A percentile compares a stretch with the other conserved stretches of the same genome.
Conservation (phyloP, 75 land plant genomes). For the Pinus tabuliformis region DNA sequence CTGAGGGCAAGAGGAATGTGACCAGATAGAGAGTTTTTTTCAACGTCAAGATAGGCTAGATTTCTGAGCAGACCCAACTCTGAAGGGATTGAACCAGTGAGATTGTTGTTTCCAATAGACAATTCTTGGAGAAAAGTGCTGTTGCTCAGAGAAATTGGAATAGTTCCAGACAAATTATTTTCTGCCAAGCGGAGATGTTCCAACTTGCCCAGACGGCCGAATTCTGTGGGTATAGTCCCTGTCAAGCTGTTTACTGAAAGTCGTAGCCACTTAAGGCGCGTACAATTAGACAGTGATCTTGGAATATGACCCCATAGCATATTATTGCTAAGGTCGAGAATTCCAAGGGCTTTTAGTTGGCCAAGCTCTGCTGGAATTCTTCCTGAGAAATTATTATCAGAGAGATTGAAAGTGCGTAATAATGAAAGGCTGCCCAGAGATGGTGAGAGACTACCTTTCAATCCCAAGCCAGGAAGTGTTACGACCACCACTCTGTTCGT, state of each 20-base stretch:
- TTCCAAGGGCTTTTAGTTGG: too few species aligned
- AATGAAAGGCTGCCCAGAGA: too few species aligned
- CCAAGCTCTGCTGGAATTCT: too few species aligned
- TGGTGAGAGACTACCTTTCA: too few species aligned
- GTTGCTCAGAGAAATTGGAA: not conserved
- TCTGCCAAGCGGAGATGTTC: not conserved
- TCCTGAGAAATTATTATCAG: too few species aligned
- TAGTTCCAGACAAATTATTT: not conserved
- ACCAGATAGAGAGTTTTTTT: too few species aligned
- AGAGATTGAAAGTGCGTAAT: too few species aligned
- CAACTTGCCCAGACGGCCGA: not conserved
- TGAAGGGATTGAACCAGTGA: slow-evolving; percentile 41
- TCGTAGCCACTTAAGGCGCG: not conserved
- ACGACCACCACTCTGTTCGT: too few species aligned
- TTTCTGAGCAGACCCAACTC: too few species aligned
- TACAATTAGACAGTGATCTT: not conserved
- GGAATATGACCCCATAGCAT: not conserved
- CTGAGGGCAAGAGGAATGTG: too few species aligned
- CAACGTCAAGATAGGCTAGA: too few species aligned
- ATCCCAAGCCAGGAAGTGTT: too few species aligned
- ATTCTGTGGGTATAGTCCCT: not conserved
- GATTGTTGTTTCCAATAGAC: slow-evolving; percentile 41
- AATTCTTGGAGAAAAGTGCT: slow-evolving; percentile 22
- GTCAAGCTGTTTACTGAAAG: not conserved
- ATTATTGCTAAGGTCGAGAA: slow-evolving; percentile 20